Conservation (phyloP, 768 basidiomycete species). For the Mrakia frigida region DNA sequence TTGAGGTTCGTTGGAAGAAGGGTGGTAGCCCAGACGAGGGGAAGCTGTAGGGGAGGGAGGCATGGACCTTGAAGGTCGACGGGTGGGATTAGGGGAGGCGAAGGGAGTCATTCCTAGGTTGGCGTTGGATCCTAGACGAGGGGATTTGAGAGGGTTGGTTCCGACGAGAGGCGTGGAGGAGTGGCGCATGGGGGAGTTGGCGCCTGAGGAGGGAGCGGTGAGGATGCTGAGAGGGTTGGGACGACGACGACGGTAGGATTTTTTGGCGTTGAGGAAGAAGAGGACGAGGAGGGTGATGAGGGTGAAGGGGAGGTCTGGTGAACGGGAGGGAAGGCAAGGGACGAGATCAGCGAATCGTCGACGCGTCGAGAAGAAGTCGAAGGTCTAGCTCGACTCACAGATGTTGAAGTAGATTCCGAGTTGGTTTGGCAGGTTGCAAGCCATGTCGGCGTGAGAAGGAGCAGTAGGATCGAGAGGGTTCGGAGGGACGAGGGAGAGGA, state of each 20-base stretch:
- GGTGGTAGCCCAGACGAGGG: neutral
- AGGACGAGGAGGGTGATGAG: constrained; percentile 54
- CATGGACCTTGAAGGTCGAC: constrained; percentile 15
- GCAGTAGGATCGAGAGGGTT: constrained; percentile 35
- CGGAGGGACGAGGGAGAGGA: constrained; percentile 65
- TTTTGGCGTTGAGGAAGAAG: constrained; percentile 35
- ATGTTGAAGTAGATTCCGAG: constrained; percentile 63
- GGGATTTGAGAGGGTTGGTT: constrained; percentile 2
- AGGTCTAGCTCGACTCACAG: constrained; percentile 39
- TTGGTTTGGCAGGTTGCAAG: constrained; percentile 81
- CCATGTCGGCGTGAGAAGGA: constrained; percentile 55
- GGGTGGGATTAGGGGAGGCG: constrained; percentile 8
- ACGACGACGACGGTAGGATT: neutral
- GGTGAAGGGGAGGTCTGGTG: constrained; percentile 52
- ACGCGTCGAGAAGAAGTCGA: neutral
- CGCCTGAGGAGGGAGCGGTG: neutral
- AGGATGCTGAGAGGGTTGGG: constrained; percentile 1
- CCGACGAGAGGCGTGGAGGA: constrained; percentile 1
- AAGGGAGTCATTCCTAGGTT: constrained; percentile 22
- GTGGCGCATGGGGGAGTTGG: neutral
- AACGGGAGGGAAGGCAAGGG: neutral
- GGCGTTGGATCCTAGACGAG: constrained; percentile 2
- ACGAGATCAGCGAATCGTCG: too few relatives aligned
- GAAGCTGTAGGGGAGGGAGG: neutral
- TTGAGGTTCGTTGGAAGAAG: neutral